These are phyloP conservation scores for Mycena latifolia DNA, from an alignment of 768 basidiomycete species.

Conservation along the genomic window DNA sequence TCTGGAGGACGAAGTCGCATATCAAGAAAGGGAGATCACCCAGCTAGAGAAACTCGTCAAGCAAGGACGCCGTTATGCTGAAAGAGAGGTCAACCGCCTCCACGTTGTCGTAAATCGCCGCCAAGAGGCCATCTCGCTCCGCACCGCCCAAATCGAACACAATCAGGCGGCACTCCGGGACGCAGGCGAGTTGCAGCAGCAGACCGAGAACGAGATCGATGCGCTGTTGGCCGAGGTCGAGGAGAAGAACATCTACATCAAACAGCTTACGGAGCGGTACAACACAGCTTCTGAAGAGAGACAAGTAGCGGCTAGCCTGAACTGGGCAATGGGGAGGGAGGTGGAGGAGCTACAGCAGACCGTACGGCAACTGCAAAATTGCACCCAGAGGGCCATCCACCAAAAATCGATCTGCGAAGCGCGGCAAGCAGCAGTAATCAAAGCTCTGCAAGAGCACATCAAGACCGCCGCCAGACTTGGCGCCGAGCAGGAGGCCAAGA, in stretches of 20 bases:
- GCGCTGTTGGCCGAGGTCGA: background rate
- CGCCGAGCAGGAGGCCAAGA: too few relatives aligned
- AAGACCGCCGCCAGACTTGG: too few relatives aligned
- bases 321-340: conserved; percentile 15
- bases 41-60: conserved; percentile 9
- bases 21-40: background rate
- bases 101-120: background rate
- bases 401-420: conserved; percentile 4
- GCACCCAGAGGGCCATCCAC: background rate
- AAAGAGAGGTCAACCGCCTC: background rate
- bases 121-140: background rate
- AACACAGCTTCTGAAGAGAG: background rate
- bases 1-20: conserved; percentile 1
- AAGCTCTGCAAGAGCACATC: too few relatives aligned
- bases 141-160: background rate
- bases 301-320: background rate
- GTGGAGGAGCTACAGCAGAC: conserved; percentile 12
- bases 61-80: background rate
- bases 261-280: background rate
- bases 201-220: too few relatives aligned
- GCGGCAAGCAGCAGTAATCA: background rate
- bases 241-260: background rate
- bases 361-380: background rate
- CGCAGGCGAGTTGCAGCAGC: too few relatives aligned
- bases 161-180: background rate